Percentiles rank a stretch among this genome's conserved stretches.
Evolutionary conservation across 108 stramenopile species (phyloP).

Genomic region (Skeletonema menzelii): DNA sequence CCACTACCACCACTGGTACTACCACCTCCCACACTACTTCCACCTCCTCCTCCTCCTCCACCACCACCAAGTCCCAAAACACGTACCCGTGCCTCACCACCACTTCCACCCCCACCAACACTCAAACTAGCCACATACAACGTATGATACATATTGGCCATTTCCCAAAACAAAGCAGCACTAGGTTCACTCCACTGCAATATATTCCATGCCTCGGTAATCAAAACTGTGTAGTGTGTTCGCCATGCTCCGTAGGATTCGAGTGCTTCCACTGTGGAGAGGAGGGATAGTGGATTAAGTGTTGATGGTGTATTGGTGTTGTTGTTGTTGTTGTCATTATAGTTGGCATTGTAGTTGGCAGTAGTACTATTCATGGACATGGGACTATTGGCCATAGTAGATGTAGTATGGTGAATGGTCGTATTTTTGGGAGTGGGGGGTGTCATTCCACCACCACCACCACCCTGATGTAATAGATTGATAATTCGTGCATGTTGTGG

Average conservation of each 20-base stretch:
- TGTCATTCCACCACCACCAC: background rate
- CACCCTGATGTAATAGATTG: background rate
- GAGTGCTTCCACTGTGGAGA: constrained; percentile 42
- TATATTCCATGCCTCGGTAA: constrained; percentile 92
- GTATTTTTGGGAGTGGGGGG: constrained; percentile 14
- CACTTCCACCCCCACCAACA: constrained; percentile 43
- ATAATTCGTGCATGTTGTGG: background rate
- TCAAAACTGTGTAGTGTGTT: constrained; percentile 87
- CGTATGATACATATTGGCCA: constrained; percentile 93
- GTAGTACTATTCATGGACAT: background rate
- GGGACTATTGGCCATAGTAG: background rate
- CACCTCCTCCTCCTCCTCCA: constrained; percentile 7
- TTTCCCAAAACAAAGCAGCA: constrained; percentile 96
- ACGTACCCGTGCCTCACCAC: constrained; percentile 10
- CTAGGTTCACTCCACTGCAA: constrained; percentile 87
- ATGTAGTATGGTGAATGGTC: background rate
- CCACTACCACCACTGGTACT: background rate
- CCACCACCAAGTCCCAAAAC: constrained; percentile 16
- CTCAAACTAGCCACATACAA: constrained; percentile 70
- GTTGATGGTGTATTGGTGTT: background rate
- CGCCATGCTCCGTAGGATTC: constrained; percentile 36
- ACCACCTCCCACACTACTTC: background rate
- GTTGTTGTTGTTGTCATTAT: constrained; percentile 22
- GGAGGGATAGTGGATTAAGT: constrained; percentile 22
- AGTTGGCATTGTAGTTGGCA: background rate